These are phyloP conservation scores for Pseudocercospora crystallina DNA, from an alignment of 2,329 filamentous ascomycete genomes.

Conservation along the genomic window DNA sequence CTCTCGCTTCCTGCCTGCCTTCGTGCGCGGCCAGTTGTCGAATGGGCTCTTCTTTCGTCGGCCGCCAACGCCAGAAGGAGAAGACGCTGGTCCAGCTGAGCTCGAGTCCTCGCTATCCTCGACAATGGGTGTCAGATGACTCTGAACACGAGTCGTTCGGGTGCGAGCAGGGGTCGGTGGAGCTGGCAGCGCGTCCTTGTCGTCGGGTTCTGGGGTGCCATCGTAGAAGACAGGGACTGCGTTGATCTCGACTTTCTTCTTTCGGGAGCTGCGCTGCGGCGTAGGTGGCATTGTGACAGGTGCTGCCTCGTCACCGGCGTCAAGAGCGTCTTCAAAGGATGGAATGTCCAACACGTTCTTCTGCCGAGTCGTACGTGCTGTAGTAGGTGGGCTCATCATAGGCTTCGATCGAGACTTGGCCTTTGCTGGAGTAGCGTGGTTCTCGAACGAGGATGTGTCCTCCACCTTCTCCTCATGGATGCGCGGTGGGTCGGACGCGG, in stretches of 20 bases:
- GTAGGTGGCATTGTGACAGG: constrained; percentile 7
- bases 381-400: constrained; percentile 21
- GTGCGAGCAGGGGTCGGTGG: constrained; percentile 20
- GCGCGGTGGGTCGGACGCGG: constrained; percentile 8
- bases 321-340: constrained; percentile 14
- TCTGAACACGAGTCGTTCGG: constrained; percentile 29
- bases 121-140: constrained; percentile 38
- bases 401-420: constrained; percentile 10
- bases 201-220: constrained; percentile 5
- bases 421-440: constrained; percentile 21
- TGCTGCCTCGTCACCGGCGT: constrained; percentile 7
- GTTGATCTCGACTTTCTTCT: constrained; percentile 20
- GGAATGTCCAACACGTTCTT: constrained; percentile 23
- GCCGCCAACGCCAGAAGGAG: constrained; percentile 6
- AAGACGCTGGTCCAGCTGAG: constrained; percentile 3
- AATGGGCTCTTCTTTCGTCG: constrained; percentile 55
- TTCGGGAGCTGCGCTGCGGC: constrained; percentile 32
- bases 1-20: constrained; percentile 37
- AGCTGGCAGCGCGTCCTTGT: background rate
- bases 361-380: constrained; percentile 15
- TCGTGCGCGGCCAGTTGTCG: constrained; percentile 67
- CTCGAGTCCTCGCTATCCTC: constrained; percentile 40
- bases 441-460: background rate
- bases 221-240: constrained; percentile 32
- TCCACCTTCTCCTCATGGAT: constrained; percentile 12